A percentile compares a stretch with the other conserved stretches of the same genome.
Conservation (phyloP, 768 basidiomycete genomes). For the Coprinopsis sp. region DNA sequence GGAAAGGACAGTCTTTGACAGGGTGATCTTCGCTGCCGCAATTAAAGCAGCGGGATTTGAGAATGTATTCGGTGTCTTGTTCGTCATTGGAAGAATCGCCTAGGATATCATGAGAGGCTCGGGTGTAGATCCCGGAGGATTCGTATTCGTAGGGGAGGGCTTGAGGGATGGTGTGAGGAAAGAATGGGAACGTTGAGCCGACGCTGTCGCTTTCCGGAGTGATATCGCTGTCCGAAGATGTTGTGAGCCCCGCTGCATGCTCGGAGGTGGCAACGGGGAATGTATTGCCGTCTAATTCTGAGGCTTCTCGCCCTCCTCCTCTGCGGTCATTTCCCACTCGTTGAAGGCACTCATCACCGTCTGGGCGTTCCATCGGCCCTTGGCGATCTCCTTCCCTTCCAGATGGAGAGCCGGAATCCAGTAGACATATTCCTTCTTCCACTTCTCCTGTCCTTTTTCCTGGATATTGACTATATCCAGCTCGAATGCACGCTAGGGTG, state of each 20-base stretch:
- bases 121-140: slow-evolving; percentile 42
- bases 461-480: slow-evolving; percentile 77
- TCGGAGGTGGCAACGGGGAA: slow-evolving; percentile 19
- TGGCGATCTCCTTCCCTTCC: slow-evolving; percentile 78
- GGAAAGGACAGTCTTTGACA: slow-evolving; percentile 53
- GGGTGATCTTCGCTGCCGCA: slow-evolving; percentile 61
- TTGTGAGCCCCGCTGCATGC: slow-evolving; percentile 15
- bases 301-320: slow-evolving; percentile 7
- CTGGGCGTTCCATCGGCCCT: slow-evolving; percentile 78
- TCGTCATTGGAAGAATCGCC: slow-evolving; percentile 24
- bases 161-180: slow-evolving; percentile 22
- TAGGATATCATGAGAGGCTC: slow-evolving; percentile 34
- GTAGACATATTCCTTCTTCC: slow-evolving; percentile 84
- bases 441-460: slow-evolving; percentile 67
- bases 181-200: slow-evolving; percentile 14
- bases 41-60: slow-evolving; percentile 58
- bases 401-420: slow-evolving; percentile 89
- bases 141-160: slow-evolving; percentile 26
- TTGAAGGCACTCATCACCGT: slow-evolving; percentile 60
- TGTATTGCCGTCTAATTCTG: slow-evolving; percentile 15
- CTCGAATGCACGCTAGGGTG: slow-evolving; percentile 54
- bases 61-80: slow-evolving; percentile 4
- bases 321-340: slow-evolving; percentile 45
- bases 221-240: too few relatives aligned
- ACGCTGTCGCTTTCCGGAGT: slow-evolving; percentile 19